phyloP scores from a whole-genome alignment of 495 filamentous ascomycete genomes.

The Penicillium psychrofluorescens region DNA sequence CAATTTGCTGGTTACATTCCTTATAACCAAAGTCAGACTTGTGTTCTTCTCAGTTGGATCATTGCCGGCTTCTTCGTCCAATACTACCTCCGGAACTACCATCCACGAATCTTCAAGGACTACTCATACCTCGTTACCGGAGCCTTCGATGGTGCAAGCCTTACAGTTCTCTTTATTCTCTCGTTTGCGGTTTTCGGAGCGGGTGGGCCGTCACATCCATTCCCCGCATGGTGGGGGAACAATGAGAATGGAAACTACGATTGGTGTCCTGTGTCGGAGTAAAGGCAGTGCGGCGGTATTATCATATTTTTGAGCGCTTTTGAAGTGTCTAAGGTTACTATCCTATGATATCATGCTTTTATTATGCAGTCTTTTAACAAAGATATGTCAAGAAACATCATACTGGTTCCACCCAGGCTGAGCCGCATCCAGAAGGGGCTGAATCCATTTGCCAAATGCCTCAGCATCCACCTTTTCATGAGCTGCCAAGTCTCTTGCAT shows the following conservation, averaged over 20 bases:
- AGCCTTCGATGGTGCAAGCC: conserved; percentile 48
- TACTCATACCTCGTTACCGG: conserved; percentile 51
- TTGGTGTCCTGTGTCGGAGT: conserved; percentile 4
- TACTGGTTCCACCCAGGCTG: too few relatives aligned
- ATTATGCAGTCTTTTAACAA: too few relatives aligned
- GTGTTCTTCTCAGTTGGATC: conserved; percentile 27
- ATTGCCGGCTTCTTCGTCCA: conserved; percentile 41
- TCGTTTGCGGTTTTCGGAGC: conserved; percentile 54
- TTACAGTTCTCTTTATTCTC: conserved; percentile 47
- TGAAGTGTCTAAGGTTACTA: too few relatives aligned
- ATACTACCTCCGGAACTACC: conserved; percentile 43
- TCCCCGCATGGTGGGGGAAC: conserved; percentile 49
- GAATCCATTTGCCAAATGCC: too few relatives aligned
- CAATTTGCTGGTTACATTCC: conserved; percentile 38
- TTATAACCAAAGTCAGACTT: conserved; percentile 38
- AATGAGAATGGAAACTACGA: conserved; percentile 18
- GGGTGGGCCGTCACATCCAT: conserved; percentile 17
- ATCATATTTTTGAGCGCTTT: too few relatives aligned
- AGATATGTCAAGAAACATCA: too few relatives aligned
- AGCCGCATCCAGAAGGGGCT: too few relatives aligned
- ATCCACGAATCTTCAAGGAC: conserved; percentile 45
- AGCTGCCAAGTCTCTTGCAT: too few relatives aligned
- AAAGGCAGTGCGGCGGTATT: neutral
- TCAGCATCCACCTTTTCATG: too few relatives aligned
- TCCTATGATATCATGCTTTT: too few relatives aligned